Evolutionary conservation across 2,329 filamentous ascomycete genomes (phyloP).

Genomic region (Monilinia fructigena): DNA sequence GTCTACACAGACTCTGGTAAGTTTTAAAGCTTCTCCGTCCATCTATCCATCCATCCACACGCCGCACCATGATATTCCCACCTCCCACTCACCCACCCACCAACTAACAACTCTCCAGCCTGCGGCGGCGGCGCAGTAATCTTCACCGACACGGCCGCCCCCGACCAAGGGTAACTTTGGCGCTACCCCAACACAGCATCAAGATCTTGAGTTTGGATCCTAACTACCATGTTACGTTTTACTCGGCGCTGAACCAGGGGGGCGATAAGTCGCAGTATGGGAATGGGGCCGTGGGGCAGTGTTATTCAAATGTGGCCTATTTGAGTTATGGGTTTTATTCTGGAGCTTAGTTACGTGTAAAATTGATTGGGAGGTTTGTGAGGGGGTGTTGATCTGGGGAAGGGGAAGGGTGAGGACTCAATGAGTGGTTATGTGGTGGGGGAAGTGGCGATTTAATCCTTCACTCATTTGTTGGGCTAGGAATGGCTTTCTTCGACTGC

Average conservation of each 20-base stretch:
- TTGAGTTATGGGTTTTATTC: conserved; percentile 7
- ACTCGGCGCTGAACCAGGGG: conserved; percentile 1
- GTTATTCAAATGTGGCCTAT: neutral
- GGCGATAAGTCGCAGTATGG: conserved; percentile 3
- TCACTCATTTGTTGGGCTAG: neutral
- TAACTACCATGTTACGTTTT: conserved; percentile 5
- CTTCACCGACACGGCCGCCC: neutral
- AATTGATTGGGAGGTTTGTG: neutral
- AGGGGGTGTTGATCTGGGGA: too few species aligned
- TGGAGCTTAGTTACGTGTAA: neutral
- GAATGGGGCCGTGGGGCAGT: neutral
- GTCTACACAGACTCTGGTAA: conserved; percentile 18
- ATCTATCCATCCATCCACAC: too few species aligned
- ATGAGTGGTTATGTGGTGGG: neutral
- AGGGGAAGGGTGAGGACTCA: too few species aligned
- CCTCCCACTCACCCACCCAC: too few species aligned
- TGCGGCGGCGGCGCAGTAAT: conserved; percentile 3
- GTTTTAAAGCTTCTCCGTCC: neutral
- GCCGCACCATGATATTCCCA: neutral
- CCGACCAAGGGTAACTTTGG: conserved; percentile 12
- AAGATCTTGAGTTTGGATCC: conserved; percentile 2
- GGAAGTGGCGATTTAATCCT: neutral
- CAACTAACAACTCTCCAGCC: neutral
- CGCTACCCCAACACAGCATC: conserved; percentile 10
- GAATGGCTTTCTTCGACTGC: conserved; percentile 2